A percentile compares a stretch with the other conserved stretches of the same genome.
These are phyloP conservation scores for Kwoniella sp. DNA, from an alignment of 768 basidiomycete genomes.

Conservation along the genomic window DNA sequence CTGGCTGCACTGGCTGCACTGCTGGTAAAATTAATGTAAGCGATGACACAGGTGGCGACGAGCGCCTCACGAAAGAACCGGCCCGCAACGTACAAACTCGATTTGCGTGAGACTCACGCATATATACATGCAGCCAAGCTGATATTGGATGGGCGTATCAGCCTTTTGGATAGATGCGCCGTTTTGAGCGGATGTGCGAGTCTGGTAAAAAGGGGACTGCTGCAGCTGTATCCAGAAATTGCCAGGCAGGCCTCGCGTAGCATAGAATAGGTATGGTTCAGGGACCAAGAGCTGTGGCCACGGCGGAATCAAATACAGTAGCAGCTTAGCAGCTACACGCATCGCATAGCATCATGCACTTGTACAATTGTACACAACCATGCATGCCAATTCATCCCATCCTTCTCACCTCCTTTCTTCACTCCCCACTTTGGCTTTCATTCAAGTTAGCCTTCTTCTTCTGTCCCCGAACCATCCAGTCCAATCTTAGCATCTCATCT, in stretches of 20 bases:
- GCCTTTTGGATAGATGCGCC: too few relatives aligned
- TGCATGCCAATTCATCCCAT: background rate
- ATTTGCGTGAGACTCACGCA: too few relatives aligned
- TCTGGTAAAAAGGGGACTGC: background rate
- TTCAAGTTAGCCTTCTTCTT: background rate
- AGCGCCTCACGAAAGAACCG: too few relatives aligned
- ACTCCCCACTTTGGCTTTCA: background rate
- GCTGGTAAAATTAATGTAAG: background rate
- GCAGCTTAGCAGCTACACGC: background rate
- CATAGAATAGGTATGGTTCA: too few relatives aligned
- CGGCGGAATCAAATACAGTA: background rate
- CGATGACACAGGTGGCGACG: constrained; percentile 1
- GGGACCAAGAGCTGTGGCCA: too few relatives aligned
- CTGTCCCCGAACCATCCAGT: background rate
- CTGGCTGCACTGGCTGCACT: too few relatives aligned
- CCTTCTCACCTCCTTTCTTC: constrained; percentile 3
- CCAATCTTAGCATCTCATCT: background rate
- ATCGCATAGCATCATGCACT: too few relatives aligned
- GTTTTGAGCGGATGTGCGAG: background rate
- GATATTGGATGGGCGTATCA: too few relatives aligned
- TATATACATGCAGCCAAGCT: too few relatives aligned
- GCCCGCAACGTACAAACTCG: too few relatives aligned
- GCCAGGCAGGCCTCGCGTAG: too few relatives aligned
- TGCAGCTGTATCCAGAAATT: background rate
- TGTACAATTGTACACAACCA: background rate